Percentiles rank a stretch among this genome's conserved stretches.
phyloP scores from a whole-genome alignment of 2,329 filamentous ascomycete species.

The Kalaharituber pfeilii region DNA sequence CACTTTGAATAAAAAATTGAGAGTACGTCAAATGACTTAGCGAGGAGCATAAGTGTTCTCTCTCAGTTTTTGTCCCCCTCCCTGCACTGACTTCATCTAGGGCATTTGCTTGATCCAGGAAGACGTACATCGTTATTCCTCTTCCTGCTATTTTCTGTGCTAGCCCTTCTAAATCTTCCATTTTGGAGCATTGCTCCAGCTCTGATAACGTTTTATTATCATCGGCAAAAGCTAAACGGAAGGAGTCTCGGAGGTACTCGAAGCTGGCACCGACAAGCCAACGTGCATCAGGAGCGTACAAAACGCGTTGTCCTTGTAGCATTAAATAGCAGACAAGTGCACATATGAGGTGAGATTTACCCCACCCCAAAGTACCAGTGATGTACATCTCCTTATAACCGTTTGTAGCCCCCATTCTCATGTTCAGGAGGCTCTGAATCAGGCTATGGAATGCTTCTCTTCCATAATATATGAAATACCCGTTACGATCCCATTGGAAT shows the following conservation, averaged over 20 bases:
- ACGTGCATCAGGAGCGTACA: neutral
- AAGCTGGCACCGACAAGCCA: neutral
- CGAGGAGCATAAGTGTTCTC: neutral
- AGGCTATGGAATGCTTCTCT: neutral
- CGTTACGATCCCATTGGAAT: neutral
- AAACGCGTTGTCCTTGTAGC: neutral
- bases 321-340: neutral
- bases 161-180: neutral
- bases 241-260: neutral
- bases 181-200: neutral
- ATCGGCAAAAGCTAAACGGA: neutral
- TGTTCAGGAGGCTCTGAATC: neutral
- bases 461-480: neutral
- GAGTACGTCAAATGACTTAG: neutral
- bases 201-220: neutral
- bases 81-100: neutral
- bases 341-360: neutral
- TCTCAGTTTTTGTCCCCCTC: neutral
- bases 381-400: neutral
- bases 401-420: neutral
- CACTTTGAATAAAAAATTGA: neutral
- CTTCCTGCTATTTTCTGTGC: neutral
- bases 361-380: neutral
- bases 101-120: neutral
- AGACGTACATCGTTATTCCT: neutral